Evolutionary conservation across 345 rosid genomes (phyloP).

Genomic region (Mercurialis annua): DNA sequence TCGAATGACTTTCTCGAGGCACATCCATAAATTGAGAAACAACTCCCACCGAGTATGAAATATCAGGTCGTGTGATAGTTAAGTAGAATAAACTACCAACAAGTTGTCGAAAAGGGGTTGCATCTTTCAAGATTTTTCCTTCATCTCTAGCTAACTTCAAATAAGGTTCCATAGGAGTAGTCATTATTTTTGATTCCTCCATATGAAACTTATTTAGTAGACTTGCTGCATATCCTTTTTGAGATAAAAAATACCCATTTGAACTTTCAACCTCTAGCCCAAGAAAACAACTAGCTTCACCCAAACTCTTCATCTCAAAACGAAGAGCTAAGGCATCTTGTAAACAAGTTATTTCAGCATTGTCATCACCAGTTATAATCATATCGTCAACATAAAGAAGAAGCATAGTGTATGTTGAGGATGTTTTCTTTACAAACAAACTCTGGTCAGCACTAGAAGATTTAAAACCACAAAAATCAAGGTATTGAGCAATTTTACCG

Average conservation of each 20-base stretch:
- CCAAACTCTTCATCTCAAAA: not conserved
- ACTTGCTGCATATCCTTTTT: not conserved
- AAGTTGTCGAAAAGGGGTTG: conserved; percentile 7
- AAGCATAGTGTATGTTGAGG: not conserved
- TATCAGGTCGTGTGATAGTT: too few species aligned
- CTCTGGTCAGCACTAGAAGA: not conserved
- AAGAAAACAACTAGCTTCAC: not conserved
- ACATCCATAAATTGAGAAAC: conserved; percentile 6
- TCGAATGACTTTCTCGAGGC: not conserved
- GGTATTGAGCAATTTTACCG: conserved; percentile 1
- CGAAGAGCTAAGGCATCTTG: not conserved
- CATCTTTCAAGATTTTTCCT: not conserved
- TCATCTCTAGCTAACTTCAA: not conserved
- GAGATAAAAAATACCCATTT: not conserved
- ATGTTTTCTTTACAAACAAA: not conserved
- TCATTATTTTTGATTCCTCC: not conserved
- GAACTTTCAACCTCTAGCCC: not conserved
- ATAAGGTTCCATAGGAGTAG: conserved; percentile 3
- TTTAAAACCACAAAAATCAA: conserved; percentile 10
- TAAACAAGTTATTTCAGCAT: not conserved
- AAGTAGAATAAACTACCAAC: not conserved
- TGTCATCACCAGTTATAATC: not conserved
- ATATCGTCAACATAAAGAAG: too few species aligned
- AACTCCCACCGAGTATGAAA: not conserved
- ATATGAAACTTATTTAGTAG: not conserved